phyloP scores from a whole-genome alignment of 1,139 yeast genomes.

The Suhomyces coccinellae region DNA sequence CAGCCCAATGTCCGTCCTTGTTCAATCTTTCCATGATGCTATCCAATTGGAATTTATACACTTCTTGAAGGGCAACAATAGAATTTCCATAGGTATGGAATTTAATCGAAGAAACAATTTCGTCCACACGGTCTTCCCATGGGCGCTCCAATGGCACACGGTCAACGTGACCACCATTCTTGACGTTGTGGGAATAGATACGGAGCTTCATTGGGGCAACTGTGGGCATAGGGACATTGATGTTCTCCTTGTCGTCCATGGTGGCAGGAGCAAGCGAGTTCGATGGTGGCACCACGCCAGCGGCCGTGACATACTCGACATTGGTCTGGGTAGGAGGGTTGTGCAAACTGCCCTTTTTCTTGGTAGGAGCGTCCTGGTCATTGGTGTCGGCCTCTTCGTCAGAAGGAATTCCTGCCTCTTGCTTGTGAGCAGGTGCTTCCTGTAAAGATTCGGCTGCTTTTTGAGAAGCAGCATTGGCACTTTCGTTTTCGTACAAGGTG shows the following conservation, averaged over 20 bases:
- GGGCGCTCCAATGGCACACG: slow-evolving; percentile 32
- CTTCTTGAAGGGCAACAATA: slow-evolving; percentile 39
- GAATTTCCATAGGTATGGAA: slow-evolving; percentile 28
- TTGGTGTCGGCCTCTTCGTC: too few relatives aligned
- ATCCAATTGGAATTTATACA: slow-evolving; percentile 34
- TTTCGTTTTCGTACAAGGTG: too few relatives aligned
- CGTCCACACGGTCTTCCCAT: slow-evolving; percentile 30
- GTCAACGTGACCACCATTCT: slow-evolving; percentile 33
- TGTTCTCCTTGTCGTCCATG: slow-evolving; percentile 19
- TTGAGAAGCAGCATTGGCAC: too few relatives aligned
- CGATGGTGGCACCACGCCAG: background rate
- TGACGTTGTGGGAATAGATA: slow-evolving; percentile 41
- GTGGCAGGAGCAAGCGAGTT: slow-evolving; percentile 15
- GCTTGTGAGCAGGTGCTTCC: too few relatives aligned
- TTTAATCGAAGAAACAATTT: slow-evolving; percentile 30
- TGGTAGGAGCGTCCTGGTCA: too few relatives aligned
- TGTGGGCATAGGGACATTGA: slow-evolving; percentile 18
- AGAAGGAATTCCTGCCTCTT: too few relatives aligned
- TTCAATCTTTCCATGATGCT: slow-evolving; percentile 34
- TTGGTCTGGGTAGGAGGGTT: too few relatives aligned
- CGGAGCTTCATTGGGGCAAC: slow-evolving; percentile 27
- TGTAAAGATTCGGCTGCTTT: too few relatives aligned
- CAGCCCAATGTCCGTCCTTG: slow-evolving; percentile 31
- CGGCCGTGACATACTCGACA: background rate
- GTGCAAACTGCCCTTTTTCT: too few relatives aligned